phyloP scores from a whole-genome alignment of 2,329 filamentous ascomycete species.

The Trichoderma cornu-damae region DNA sequence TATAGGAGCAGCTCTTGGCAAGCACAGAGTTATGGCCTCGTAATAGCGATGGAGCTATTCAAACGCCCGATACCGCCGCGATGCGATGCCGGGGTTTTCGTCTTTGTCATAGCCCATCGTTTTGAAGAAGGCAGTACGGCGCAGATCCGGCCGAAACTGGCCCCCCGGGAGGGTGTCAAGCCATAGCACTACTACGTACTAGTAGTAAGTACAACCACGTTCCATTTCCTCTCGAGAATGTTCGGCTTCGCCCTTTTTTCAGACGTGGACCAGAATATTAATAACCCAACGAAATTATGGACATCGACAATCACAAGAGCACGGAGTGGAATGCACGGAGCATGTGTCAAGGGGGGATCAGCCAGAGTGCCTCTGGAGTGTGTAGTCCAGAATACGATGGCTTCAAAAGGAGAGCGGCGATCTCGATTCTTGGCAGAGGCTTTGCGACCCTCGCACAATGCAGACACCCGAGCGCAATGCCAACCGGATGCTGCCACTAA shows the following conservation, averaged over 20 bases:
- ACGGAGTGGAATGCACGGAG: not conserved
- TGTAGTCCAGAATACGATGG: not conserved
- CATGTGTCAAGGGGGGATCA: not conserved
- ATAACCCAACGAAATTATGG: not conserved
- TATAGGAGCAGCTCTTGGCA: conserved; percentile 7
- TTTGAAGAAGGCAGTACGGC: not conserved
- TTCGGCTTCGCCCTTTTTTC: not conserved
- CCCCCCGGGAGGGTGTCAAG: not conserved
- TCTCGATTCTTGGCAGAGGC: not conserved
- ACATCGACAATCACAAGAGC: not conserved
- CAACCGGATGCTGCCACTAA: not conserved
- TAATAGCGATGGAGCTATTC: not conserved
- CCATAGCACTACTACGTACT: not conserved
- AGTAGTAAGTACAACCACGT: too few species aligned
- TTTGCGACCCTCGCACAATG: not conserved
- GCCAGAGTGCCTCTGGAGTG: too few species aligned
- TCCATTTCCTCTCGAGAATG: not conserved
- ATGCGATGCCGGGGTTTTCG: not conserved
- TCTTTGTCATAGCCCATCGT: not conserved
- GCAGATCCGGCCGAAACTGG: not conserved
- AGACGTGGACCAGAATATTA: not conserved
- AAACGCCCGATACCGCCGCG: not conserved
- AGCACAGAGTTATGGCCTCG: not conserved
- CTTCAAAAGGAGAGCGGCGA: not conserved
- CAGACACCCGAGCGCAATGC: not conserved